Base-by-base conservation (phyloP, 331 rosid species). In the Pyracantha coccinea region DNA sequence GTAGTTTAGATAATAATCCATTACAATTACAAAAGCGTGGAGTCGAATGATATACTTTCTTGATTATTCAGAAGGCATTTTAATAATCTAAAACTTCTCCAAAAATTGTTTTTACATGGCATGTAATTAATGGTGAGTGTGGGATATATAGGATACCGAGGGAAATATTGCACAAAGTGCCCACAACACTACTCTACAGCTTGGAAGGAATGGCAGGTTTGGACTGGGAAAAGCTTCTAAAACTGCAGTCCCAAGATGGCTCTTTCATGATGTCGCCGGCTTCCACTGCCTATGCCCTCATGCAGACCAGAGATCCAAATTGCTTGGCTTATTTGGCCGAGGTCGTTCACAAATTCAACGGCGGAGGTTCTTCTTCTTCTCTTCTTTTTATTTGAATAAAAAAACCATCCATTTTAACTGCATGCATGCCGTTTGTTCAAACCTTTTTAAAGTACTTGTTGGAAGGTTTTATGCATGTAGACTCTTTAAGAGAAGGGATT, bases 221-320 rank as follows among this genome's bases (percentile, higher is more conserved):
- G 66, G 87, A 92, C 45, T 95, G 99, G 99, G 85, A 84, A 73
- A 76, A 85, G 79, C 93, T 95, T 92, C 85, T 89, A 4, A 92
- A 92, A 75, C 41, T 92, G 77, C 97, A 95, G 80, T 86, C 87
- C 63, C 76, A 71, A 84, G 96, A 94, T 82, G 97, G 99, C 17
- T 94, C 99, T 27, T 92, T 94, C 86, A 79, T 94, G 86, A 86
- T 74, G 65, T 94, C 99, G 62, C 99, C 99, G 8, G 85, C 97
- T 4, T 86, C 99, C 78, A 94, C 97, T 29, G 97, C 99, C 77
- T 92, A 68, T 29, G 97, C 96, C 8, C 82, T 89, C 82, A 88
- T 84, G 86, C 87, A 89, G 81, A 94, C 96, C 32, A 85, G 73
- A 62, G 88, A 94, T 66, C 54, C 70, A 17, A 90, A 83, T 31